Percentiles rank a stretch among this genome's conserved stretches.
These are phyloP conservation scores for Mallotus japonicus DNA, from an alignment of 441 rosid genomes.

Conservation along the genomic window DNA sequence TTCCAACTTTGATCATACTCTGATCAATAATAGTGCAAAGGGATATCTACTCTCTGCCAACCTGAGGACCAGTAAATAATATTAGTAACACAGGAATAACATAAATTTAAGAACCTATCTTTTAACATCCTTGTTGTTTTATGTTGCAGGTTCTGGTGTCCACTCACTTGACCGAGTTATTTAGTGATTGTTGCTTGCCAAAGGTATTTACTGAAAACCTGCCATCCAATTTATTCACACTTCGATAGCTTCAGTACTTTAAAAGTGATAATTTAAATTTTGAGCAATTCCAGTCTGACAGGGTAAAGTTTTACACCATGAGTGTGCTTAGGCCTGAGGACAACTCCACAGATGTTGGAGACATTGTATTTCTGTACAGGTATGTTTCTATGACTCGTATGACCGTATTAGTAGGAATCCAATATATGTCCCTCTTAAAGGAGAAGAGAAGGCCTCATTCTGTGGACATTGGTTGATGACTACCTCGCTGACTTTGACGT, in stretches of 20 bases:
- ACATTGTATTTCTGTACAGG: conserved; percentile 86
- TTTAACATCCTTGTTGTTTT: neutral
- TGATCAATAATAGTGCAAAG: neutral
- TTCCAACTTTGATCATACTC: neutral
- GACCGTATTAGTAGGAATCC: conserved; percentile 3
- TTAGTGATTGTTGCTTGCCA: conserved; percentile 69
- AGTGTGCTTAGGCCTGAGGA: conserved; percentile 81
- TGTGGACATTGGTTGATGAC: neutral
- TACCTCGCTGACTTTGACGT: neutral
- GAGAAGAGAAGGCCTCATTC: neutral
- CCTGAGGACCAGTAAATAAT: neutral
- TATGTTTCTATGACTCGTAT: conserved; percentile 29
- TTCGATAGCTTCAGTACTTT: conserved; percentile 2
- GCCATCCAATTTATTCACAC: conserved; percentile 16
- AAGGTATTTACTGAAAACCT: conserved; percentile 45
- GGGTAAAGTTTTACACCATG: conserved; percentile 80
- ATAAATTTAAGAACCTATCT: neutral
- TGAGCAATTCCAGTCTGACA: conserved; percentile 58
- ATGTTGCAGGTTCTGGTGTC: conserved; percentile 68
- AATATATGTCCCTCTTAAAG: neutral
- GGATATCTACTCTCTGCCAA: neutral
- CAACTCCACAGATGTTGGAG: conserved; percentile 53
- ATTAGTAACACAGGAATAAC: neutral
- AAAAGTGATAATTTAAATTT: conserved; percentile 15
- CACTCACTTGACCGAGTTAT: conserved; percentile 87